Base-by-base conservation (phyloP, 2,329 filamentous ascomycete species). In the Pseudomassariella vexata region DNA sequence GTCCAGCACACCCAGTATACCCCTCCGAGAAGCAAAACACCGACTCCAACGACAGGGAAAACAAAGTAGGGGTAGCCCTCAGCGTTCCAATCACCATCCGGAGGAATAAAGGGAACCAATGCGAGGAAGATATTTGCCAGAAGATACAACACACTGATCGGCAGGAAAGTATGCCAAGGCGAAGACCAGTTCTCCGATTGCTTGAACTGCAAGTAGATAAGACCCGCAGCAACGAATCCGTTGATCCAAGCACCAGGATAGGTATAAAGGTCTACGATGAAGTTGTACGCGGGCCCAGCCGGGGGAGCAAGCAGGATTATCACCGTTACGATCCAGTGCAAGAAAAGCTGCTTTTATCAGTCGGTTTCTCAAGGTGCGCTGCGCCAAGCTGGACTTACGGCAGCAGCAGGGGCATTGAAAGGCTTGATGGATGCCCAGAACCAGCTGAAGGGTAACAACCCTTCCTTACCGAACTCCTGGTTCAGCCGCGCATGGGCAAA, bases 381-480 rank as follows among this genome's bases (percentile, higher is more conserved):
- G n/a, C n/a, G n/a, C n/a, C n/a, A n/a, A n/a, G n/a, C n/a, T n/a
- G n/a, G 4, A 57, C 59, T 46, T 54, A 66, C 62, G 9, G 68
- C 58, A 6, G 75, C 62, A n/a, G 74, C 67, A 0, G 80, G 81
- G 0, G 81, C 70, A 35, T 79, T 76, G 39, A 78, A 81, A 0
- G 81, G 82, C 55, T 70, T 74, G 47, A 78, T 80, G 4, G 77
- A 82, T 0, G 80, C 80, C 75, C 76, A 85, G 50, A 85, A 73
- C 3, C 66, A 65, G 38, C 74, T 76, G 34, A 70, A 81, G 0
- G 82, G 82, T 10, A 85, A 48, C 5, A 85, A 60, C 0, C 79
- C 79, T 46, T 86, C 81, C 46, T 82, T 82, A 1, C 75, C 82
- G 26, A 85, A 62, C 51, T 85, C 80, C 41, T 79, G 75, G 42